Evolutionary conservation across 495 filamentous ascomycete genomes (phyloP), one percentile per base, ranked within the genome.

Genomic region (Penicillium cataractarum): DNA sequence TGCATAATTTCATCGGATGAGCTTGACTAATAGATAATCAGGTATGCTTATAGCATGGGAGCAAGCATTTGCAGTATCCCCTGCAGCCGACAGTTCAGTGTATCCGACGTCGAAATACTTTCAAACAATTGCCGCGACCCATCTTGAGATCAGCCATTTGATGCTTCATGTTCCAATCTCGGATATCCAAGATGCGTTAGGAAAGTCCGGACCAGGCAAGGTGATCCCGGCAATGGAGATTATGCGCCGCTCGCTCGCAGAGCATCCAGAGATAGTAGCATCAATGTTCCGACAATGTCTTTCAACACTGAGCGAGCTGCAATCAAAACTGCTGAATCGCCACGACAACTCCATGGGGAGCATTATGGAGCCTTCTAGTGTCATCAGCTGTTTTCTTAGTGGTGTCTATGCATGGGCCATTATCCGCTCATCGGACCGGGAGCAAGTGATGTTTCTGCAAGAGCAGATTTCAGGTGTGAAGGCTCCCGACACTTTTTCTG

Each of bases 111-210:
- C 60, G 7, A 48, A 35, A 22, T 31, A 62, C 37, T 62, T 62
- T 19, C 40, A 62, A 7, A 19, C n/a, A 8, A 56, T n/a, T 55
- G 22, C 40, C 5, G 35, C 17, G 12, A 40, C 31, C 0, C 29
- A 56, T 12, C 60, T 49, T 40, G 52, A 51, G 6, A 52, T 62
- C 40, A 37, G 40, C 7, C 37, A 13, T 27, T 40, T 62, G 17
- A 62, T 33, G 29, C 31, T 62, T n/a, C 40, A 62, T 35, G 40
- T 62, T n/a, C 60, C 60, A 1, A 49, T 62, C 42, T n/a, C 46
- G 29, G 60, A 62, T 39, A 40, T 62, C 13, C 60, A 62, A 56
- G 55, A 62, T 29, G 60, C 42, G 29, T 39, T 62, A 17, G 60
- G 60, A 40, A 62, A 62, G 31, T 50, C 60, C 0, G 60, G 60